These are phyloP conservation scores for Volvox reticuliferus DNA, from an alignment of 139 green algal genomes.

Conservation along the genomic window DNA sequence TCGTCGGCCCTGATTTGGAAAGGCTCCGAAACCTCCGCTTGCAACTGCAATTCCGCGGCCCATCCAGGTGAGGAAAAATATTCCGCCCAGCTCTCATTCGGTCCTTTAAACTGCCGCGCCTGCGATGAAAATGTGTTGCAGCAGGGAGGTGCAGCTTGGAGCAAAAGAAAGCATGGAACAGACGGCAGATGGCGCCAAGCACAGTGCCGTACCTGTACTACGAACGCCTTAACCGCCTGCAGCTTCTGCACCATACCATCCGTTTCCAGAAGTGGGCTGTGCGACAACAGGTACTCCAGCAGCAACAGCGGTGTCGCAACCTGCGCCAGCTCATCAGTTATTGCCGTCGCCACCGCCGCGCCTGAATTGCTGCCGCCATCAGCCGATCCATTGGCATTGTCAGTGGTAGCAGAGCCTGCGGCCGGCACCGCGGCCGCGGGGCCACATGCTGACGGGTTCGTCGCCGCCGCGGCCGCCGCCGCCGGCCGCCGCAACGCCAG, in stretches of 20 bases:
- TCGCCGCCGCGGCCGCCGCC: background rate
- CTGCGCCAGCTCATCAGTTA: background rate
- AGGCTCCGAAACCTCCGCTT: background rate
- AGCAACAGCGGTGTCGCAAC: background rate
- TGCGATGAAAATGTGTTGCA: background rate
- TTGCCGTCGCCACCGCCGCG: background rate
- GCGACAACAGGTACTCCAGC: slow-evolving; percentile 11
- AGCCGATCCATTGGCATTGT: background rate
- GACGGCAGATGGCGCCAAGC: background rate
- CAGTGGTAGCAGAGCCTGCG: background rate
- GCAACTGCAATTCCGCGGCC: slow-evolving; percentile 39
- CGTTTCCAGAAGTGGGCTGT: background rate
- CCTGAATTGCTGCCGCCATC: background rate
- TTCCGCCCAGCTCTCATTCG: slow-evolving; percentile 11
- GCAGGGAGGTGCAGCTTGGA: background rate
- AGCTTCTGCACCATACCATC: slow-evolving; percentile 47
- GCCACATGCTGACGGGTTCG: background rate
- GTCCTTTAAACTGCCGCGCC: background rate
- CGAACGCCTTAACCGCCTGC: background rate
- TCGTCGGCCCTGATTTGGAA: slow-evolving; percentile 61
- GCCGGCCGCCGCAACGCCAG: background rate
- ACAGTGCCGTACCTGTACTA: slow-evolving; percentile 20
- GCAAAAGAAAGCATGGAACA: background rate
- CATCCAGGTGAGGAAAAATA: slow-evolving; percentile 46
- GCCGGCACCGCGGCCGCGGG: background rate